phyloP scores from a whole-genome alignment of 768 basidiomycete species.

The Pleurotus giganteus region DNA sequence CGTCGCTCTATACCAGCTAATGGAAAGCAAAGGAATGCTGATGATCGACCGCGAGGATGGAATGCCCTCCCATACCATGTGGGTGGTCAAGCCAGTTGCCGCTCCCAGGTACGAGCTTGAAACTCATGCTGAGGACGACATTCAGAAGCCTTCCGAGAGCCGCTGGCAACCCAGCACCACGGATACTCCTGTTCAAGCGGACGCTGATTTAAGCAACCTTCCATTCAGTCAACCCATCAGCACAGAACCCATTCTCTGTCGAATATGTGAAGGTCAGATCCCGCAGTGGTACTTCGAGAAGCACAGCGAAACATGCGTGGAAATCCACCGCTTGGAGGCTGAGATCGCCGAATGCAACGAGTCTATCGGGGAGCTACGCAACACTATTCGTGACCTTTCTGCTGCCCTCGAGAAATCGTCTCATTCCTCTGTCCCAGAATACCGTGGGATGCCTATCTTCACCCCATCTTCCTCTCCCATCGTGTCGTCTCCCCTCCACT shows the following conservation, averaged over 20 bases:
- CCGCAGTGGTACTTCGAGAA: conserved; percentile 99
- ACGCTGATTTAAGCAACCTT: conserved; percentile 65
- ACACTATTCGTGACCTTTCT: conserved; percentile 78
- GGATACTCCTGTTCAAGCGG: conserved; percentile 27
- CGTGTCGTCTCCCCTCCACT: conserved; percentile 71
- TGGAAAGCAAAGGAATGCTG: conserved; percentile 99
- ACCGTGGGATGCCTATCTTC: conserved; percentile 85
- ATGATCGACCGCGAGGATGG: conserved; percentile 92
- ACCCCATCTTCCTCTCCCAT: conserved; percentile 69
- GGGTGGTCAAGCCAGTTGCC: conserved; percentile 87
- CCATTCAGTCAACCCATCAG: conserved; percentile 78
- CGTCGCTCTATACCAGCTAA: conserved; percentile 67
- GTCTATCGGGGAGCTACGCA: conserved; percentile 81
- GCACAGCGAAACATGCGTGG: conserved; percentile 98
- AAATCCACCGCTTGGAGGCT: conserved; percentile 93
- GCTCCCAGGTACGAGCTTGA: conserved; percentile 68
- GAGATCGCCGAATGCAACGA: conserved; percentile 95
- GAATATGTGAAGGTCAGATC: conserved; percentile 95
- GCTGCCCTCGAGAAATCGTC: conserved; percentile 74
- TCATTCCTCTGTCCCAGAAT: conserved; percentile 67
- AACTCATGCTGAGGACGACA: conserved; percentile 56
- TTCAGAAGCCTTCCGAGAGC: conserved; percentile 36
- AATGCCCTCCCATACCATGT: conserved; percentile 93
- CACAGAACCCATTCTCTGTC: conserved; percentile 84
- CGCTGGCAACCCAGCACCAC: not conserved